Conservation (phyloP, 2,329 filamentous ascomycete genomes). For the Waltergamsia citrina region DNA sequence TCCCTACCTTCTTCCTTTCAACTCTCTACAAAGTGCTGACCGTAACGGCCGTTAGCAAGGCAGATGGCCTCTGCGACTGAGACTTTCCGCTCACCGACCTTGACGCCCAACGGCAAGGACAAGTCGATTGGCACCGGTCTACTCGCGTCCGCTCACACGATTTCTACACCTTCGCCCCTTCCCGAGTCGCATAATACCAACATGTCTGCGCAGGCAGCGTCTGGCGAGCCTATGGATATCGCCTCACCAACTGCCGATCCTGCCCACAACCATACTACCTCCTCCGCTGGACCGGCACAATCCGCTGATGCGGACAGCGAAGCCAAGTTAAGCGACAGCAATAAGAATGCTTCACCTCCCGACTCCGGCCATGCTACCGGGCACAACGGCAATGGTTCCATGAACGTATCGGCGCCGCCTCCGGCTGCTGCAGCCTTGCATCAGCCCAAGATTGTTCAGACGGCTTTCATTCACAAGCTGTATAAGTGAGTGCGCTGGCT, state of each 20-base stretch:
- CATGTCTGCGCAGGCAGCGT: constrained; percentile 1
- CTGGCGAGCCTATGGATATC: constrained; percentile 36
- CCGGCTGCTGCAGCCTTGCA: constrained; percentile 65
- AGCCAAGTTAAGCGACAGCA: constrained; percentile 22
- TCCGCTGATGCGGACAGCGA: constrained; percentile 31
- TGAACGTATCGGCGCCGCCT: constrained; percentile 39
- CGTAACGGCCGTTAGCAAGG: neutral
- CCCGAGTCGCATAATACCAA: constrained; percentile 1
- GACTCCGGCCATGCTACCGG: constrained; percentile 20
- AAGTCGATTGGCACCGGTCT: neutral
- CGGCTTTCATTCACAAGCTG: constrained; percentile 96
- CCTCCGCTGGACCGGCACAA: constrained; percentile 31
- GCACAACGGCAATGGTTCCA: constrained; percentile 15
- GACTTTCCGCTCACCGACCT: neutral
- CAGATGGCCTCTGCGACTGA: constrained; percentile 3
- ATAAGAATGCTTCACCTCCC: constrained; percentile 25
- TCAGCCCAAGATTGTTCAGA: constrained; percentile 96
- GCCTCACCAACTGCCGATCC: constrained; percentile 40
- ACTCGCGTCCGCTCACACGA: neutral
- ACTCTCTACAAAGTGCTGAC: neutral
- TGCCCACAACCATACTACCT: constrained; percentile 42
- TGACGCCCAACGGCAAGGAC: neutral
- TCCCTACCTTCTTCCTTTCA: neutral
- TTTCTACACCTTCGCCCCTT: neutral
- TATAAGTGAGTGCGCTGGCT: constrained; percentile 91